Base-by-base conservation (phyloP, 2,329 filamentous ascomycete genomes). In the Colletotrichum agaves region DNA sequence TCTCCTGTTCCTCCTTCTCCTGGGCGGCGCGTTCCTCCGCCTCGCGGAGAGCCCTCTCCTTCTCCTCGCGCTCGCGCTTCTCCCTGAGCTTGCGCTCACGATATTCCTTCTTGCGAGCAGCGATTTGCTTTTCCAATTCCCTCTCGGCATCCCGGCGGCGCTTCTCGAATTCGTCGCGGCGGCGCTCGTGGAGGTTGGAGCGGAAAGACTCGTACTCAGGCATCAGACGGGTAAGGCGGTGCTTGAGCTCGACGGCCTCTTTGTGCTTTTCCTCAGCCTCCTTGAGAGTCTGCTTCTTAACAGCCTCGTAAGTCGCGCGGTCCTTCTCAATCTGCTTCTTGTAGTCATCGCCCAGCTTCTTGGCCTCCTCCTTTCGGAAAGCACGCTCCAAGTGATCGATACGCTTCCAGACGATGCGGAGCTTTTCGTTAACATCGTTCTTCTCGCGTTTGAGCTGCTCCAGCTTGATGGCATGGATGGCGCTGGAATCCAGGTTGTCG, bases 301-400 rank as follows among this genome's bases (percentile, higher is more conserved):
- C 86, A 76, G 87, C 85, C 76, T 98, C 93, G 78, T 97, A 97
- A 44, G 93, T 88, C 63, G 89, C 90, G 71, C 91, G 79, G 76
- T 99, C 96, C 65, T 82, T 84, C 76, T 94, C 88, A 77, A 91
- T 90, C 82, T 99, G 96, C 74, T 84, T 85, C 71, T 92, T 91
- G 76, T 97, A 97, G 76, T 99, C 96, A 57, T 90, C 89, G 65
- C 90, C 84, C 67, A 98, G 84, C 81, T 98, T 95, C 88, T 98
- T 97, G 76, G 91, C 83, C 81, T 99, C 96, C 82, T 98, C 96
- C 79, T 95, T 93, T 75, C 96, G 91, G 87, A 97, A 97, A 41
- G 96, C 96, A 83, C 96, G 93, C 85, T 99, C 96, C 74, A 99
- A 84, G 82, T 99, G 95, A 77, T 99, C 96, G 75, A 98, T 93